Evolutionary conservation across 495 filamentous ascomycete species (phyloP).

Genomic region (Penicillium simplicissimum): DNA sequence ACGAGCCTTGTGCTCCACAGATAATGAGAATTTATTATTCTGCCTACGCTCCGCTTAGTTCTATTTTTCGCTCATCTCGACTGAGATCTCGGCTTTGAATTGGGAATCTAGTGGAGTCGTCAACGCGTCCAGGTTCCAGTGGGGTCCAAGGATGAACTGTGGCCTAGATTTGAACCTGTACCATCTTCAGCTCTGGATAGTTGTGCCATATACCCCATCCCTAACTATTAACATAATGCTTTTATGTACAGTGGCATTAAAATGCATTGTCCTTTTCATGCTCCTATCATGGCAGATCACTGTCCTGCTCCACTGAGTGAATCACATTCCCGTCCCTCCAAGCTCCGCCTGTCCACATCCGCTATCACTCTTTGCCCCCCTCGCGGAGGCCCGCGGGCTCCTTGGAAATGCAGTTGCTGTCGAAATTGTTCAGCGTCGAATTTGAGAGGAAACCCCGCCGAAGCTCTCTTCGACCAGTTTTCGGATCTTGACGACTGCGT

Average conservation of each 20-base stretch:
- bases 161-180: neutral
- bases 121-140: conserved; percentile 15
- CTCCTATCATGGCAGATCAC: neutral
- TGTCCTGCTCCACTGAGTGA: neutral
- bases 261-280: neutral
- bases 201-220: neutral
- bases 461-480: neutral
- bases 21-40: conserved; percentile 11
- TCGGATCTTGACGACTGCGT: neutral
- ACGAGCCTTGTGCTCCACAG: neutral
- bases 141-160: neutral
- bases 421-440: conserved; percentile 17
- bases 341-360: conserved; percentile 21
- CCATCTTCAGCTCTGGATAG: neutral
- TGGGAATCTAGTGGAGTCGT: conserved; percentile 20
- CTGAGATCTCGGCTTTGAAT: neutral
- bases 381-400: conserved; percentile 1
- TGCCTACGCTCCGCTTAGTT: conserved; percentile 10
- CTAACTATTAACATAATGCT: neutral
- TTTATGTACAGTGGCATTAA: neutral
- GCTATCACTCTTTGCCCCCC: conserved; percentile 13
- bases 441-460: conserved; percentile 7
- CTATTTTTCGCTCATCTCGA: neutral
- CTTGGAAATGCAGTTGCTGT: neutral
- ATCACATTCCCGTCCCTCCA: conserved; percentile 25